phyloP scores from a whole-genome alignment of 257 asterid species.

The Datura wrightii region DNA sequence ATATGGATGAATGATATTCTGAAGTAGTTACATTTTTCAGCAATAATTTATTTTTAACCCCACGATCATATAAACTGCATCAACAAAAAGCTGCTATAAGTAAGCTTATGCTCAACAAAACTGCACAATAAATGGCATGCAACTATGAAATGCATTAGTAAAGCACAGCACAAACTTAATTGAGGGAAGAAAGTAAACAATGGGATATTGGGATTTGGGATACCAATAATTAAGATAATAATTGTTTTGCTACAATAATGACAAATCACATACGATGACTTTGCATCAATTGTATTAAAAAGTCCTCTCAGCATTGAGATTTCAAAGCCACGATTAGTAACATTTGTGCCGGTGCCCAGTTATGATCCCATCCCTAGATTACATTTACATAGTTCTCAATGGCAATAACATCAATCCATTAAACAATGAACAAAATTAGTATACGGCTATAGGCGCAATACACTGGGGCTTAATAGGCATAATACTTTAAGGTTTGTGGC shows the following conservation, averaged over 20 bases:
- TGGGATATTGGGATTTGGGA: not conserved
- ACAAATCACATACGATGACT: not conserved
- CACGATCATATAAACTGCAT: not conserved
- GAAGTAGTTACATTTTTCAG: not conserved
- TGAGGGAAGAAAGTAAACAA: not conserved
- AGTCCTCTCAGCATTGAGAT: not conserved
- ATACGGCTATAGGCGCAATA: not conserved
- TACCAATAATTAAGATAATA: not conserved
- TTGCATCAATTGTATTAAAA: not conserved
- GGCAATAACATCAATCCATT: not conserved
- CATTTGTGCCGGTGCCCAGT: not conserved
- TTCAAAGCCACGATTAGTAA: not conserved
- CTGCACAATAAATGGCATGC: not conserved
- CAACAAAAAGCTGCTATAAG: not conserved
- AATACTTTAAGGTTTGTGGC: not conserved
- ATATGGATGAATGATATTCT: not conserved
- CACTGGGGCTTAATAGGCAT: not conserved
- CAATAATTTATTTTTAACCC: not conserved
- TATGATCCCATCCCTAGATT: not conserved
- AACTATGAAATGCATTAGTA: not conserved
- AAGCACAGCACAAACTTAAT: not conserved
- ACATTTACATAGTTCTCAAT: slow-evolving; percentile 13
- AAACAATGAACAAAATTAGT: not conserved
- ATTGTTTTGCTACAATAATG: not conserved
- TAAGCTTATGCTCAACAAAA: not conserved